Evolutionary conservation across 202 grass and related monocot species (phyloP).

Genomic region (Zizania palustris): DNA sequence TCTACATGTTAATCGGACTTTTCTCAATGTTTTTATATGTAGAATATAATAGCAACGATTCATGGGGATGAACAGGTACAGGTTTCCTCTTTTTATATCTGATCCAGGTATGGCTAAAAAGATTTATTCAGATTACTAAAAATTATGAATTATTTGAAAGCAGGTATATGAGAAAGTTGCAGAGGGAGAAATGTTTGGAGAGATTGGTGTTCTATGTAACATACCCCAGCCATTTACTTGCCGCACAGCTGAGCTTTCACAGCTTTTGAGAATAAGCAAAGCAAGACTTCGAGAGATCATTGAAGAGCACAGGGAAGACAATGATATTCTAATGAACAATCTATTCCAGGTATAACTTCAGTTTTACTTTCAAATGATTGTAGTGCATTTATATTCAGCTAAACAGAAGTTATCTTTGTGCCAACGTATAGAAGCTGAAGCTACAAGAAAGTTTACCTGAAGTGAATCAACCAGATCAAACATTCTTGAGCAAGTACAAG

Average conservation of each 20-base stretch:
- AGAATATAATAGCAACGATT: constrained; percentile 55
- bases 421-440: constrained; percentile 54
- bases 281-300: constrained; percentile 54
- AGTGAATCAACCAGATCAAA: constrained; percentile 44
- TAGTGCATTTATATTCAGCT: constrained; percentile 2
- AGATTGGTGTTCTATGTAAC: constrained; percentile 57
- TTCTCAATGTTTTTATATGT: constrained; percentile 6
- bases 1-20: constrained; percentile 32
- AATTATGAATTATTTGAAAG: constrained; percentile 38
- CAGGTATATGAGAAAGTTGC: constrained; percentile 50
- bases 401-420: constrained; percentile 34
- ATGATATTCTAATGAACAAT: constrained; percentile 61
- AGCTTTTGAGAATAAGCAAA: constrained; percentile 66
- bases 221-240: constrained; percentile 66
- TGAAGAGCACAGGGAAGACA: constrained; percentile 57
- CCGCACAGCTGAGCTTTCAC: constrained; percentile 54
- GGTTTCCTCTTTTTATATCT: constrained; percentile 2
- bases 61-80: constrained; percentile 62
- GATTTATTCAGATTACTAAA: constrained; percentile 29
- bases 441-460: constrained; percentile 54
- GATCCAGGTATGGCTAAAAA: not conserved
- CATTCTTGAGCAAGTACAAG: constrained; percentile 44
- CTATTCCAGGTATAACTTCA: constrained; percentile 60
- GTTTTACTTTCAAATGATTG: not conserved
- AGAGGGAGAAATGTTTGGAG: constrained; percentile 63